Evolutionary conservation across 345 rosid species (phyloP), one percentile per base, ranked within the genome.

Genomic region (Durio zibethinus): DNA sequence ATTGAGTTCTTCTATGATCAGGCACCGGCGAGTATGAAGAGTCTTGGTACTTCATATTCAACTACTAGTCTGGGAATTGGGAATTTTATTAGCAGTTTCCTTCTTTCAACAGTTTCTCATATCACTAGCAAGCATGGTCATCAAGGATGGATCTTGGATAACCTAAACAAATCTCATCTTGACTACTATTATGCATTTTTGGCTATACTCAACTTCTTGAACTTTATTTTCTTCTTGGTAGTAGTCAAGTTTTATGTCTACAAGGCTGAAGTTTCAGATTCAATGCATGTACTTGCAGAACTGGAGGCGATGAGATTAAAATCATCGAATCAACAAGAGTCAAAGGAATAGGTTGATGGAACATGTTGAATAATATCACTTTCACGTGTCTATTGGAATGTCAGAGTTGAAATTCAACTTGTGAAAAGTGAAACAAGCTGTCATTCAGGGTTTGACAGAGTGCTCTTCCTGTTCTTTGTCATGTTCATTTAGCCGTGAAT

Each of bases 1-100:
- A 83, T 91, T 11, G 95, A 91, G 78, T 90, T 91, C 85, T 94
- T 92, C 87, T 94, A 91, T 38, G 98, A 94, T 69, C 97, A 94
- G 75, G 97, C 98, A 16, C 97, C 97, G 0, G 97, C 90, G 52
- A 80, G 90, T 77, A 92, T 90, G 98, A 94, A 94, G 85, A 94
- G 97, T 78, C 90, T 91, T 0, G 98, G 97, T 3, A 92, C 97
- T 68, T 91, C 94, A 2, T 92, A 90, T 63, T 25, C 88, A 47
- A 84, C 82, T n/a, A 84, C 89, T 2, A 82, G 84, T 70, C 77
- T 87, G 15, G 97, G 94, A 2, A 47, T 84, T 6, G 97, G 97
- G 3, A 88, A 88, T 38, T 92, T 91, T 84, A 16, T 92, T 0
- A 91, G 97, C 61, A 94, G 91, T 43, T 87, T 91, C 53, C 82